phyloP scores from a whole-genome alignment of 371 early-diverging fungal species.

The Gilbertella persicaria region DNA sequence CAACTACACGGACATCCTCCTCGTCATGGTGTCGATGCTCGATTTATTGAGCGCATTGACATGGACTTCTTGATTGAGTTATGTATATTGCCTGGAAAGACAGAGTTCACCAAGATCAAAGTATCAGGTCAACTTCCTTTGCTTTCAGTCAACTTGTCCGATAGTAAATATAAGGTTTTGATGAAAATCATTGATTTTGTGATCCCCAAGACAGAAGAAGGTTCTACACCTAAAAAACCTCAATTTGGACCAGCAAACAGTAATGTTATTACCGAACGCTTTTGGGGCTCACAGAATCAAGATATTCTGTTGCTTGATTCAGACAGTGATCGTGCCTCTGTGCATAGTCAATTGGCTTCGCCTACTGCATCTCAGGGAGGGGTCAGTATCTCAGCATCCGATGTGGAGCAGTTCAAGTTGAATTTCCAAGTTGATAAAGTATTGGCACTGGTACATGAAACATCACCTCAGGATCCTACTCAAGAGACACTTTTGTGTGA shows the following conservation, averaged over 20 bases:
- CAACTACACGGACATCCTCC: constrained; percentile 43
- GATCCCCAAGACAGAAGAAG: constrained; percentile 43
- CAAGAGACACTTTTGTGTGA: constrained; percentile 53
- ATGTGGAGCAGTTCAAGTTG: constrained; percentile 67
- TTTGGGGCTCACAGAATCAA: constrained; percentile 22
- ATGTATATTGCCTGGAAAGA: constrained; percentile 73
- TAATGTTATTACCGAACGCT: constrained; percentile 23
- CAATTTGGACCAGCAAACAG: neutral
- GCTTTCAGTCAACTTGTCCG: constrained; percentile 77
- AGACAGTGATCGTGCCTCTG: constrained; percentile 13
- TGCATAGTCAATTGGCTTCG: constrained; percentile 25
- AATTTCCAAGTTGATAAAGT: constrained; percentile 74
- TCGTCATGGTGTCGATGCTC: constrained; percentile 37
- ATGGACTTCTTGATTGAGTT: constrained; percentile 66
- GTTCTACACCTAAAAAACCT: constrained; percentile 1
- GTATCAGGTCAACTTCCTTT: constrained; percentile 74
- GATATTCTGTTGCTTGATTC: constrained; percentile 23
- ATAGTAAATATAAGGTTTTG: constrained; percentile 79
- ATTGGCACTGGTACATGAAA: constrained; percentile 63
- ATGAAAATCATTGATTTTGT: constrained; percentile 74
- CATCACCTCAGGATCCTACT: constrained; percentile 33
- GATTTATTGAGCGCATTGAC: constrained; percentile 77
- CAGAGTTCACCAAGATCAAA: constrained; percentile 67
- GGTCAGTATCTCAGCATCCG: constrained; percentile 29
- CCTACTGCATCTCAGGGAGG: constrained; percentile 5